Evolutionary conservation across 352 stramenopile genomes (phyloP), one percentile per base, ranked within the genome.

Genomic region (Pythium guiyangense): DNA sequence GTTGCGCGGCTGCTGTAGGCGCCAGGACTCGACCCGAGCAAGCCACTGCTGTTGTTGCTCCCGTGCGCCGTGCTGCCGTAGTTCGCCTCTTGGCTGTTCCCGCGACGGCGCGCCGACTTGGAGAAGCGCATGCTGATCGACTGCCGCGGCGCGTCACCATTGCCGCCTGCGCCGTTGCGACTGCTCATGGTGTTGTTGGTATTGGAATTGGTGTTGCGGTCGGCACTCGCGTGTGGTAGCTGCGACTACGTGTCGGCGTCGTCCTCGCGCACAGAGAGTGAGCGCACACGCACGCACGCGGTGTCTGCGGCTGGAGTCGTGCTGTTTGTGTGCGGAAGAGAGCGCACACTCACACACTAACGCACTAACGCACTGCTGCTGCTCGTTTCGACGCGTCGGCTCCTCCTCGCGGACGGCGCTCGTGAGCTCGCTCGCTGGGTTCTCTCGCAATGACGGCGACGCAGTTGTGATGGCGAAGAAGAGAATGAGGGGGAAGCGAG

Each of bases 61-160:
- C 31, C 31, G 48, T 70, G 71, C 46, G 59, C 54, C 42, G 60
- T 62, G 26, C 52, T 60, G 56, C 62, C 66, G 29, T 74, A 59
- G n/a, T 69, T 59, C 10, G 74, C 75, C 25, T 86, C 77, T 43
- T 87, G 74, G 57, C 73, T 86, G 66, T 86, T 91, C 42, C 78
- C 81, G 54, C 81, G 78, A 42, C 81, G 66, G 6, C 78, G 78
- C 53, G 74, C 66, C 48, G 61, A 68, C 62, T 89, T 88, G 50
- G 63, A 84, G 59, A 91, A 88, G 60, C 81, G 79, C 65, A 86
- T 83, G 54, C 69, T 71, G 53, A 86, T 82, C 52, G 70, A 71
- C 54, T 69, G 64, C 44, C 62, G 67, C 27, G 42, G 43, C 57
- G 57, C 34, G 44, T 70, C 64, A 46, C 31, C 31, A 37, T 58